A percentile compares a stretch with the other conserved stretches of the same genome.
Conservation (phyloP, 2,329 filamentous ascomycete genomes). For the Claviceps capensis region DNA sequence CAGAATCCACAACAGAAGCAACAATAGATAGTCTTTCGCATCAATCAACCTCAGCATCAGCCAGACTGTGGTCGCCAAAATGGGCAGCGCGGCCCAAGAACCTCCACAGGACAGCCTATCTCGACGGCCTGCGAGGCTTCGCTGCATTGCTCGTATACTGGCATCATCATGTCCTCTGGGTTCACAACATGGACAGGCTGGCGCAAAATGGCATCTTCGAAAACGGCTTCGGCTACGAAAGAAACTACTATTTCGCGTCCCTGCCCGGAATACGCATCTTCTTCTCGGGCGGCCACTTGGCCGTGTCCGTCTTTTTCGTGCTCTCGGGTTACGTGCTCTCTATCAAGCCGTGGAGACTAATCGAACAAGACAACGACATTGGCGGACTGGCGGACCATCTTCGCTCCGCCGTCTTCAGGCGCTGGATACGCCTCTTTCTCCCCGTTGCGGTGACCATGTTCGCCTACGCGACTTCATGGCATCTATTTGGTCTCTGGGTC, state of each 20-base stretch:
- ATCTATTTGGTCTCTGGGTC: slow-evolving; percentile 35
- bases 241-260: slow-evolving; percentile 32
- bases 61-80: slow-evolving; percentile 1
- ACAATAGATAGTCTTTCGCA: neutral
- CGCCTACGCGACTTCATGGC: slow-evolving; percentile 33
- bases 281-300: slow-evolving; percentile 48
- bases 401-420: slow-evolving; percentile 32
- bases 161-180: slow-evolving; percentile 47
- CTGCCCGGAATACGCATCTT: slow-evolving; percentile 46
- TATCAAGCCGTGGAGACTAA: slow-evolving; percentile 32
- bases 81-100: slow-evolving; percentile 8
- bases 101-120: slow-evolving; percentile 38
- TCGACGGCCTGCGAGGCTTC: slow-evolving; percentile 52
- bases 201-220: slow-evolving; percentile 28
- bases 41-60: slow-evolving; percentile 1
- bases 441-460: slow-evolving; percentile 42
- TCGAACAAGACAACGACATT: slow-evolving; percentile 27
- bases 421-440: slow-evolving; percentile 35
- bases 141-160: slow-evolving; percentile 53
- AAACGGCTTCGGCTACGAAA: slow-evolving; percentile 36
- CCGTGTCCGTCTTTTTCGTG: slow-evolving; percentile 43
- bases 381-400: slow-evolving; percentile 28
- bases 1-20: too few relatives aligned
- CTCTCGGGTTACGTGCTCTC: slow-evolving; percentile 45
- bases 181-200: slow-evolving; percentile 24